phyloP scores from a whole-genome alignment of 306 rosid genomes.

The Trifolium dubium region DNA sequence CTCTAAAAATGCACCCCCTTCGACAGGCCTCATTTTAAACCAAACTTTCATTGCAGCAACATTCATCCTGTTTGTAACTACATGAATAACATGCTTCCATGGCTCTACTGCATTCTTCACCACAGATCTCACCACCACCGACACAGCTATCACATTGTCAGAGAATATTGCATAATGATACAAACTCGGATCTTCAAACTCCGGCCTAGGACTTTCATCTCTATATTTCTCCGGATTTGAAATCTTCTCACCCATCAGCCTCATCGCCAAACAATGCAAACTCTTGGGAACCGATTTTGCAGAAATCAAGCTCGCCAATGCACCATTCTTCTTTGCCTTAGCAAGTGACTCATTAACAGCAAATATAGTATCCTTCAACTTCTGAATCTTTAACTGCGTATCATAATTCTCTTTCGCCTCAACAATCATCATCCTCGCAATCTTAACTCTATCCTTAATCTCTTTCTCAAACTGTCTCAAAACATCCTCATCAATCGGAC shows the following conservation, averaged over 20 bases:
- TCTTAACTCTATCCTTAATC: constrained; percentile 95
- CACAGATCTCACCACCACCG: constrained; percentile 91
- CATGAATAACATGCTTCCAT: constrained; percentile 93
- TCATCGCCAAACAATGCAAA: constrained; percentile 97
- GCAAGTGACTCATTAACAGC: constrained; percentile 87
- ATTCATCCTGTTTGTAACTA: constrained; percentile 94
- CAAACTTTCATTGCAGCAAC: constrained; percentile 98
- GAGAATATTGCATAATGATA: constrained; percentile 97
- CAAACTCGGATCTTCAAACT: constrained; percentile 90
- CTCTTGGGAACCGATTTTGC: constrained; percentile 92
- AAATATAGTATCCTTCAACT: constrained; percentile 95
- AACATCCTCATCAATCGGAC: constrained; percentile 85
- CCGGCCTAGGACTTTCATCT: constrained; percentile 74
- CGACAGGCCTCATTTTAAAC: constrained; percentile 96
- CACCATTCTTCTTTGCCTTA: constrained; percentile 97
- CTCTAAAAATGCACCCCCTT: constrained; percentile 84
- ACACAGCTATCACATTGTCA: constrained; percentile 89
- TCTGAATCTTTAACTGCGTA: constrained; percentile 94
- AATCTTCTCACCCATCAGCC: constrained; percentile 89
- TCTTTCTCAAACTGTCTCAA: constrained; percentile 97
- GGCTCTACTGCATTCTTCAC: constrained; percentile 91
- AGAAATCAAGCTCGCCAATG: constrained; percentile 85
- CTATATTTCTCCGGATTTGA: constrained; percentile 78
- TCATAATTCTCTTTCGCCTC: constrained; percentile 94
- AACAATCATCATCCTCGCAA: constrained; percentile 72